Conservation (phyloP, 148 eudicot species). For the Arctostaphylos glauca region DNA sequence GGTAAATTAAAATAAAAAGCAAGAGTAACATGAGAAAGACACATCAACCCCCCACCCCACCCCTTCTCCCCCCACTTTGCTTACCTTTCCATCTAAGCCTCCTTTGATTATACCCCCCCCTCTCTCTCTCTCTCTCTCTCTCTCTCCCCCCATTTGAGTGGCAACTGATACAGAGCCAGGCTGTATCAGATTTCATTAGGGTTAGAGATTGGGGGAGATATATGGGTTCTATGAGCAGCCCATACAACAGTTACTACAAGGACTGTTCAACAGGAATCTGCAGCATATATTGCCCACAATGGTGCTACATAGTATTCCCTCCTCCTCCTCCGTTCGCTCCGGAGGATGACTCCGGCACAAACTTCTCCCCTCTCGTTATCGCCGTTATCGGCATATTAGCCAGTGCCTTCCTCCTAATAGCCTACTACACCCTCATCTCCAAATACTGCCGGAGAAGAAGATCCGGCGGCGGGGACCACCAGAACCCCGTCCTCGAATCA, state of each 20-base stretch:
- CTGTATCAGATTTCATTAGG: not conserved
- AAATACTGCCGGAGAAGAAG: conserved; percentile 38
- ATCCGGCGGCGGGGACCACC: conserved; percentile 3
- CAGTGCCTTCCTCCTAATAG: conserved; percentile 58
- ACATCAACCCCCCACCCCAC: conserved; percentile 11
- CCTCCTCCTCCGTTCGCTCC: conserved; percentile 36
- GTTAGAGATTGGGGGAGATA: not conserved
- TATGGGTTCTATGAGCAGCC: conserved; percentile 33
- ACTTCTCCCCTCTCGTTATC: conserved; percentile 68
- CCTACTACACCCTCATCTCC: conserved; percentile 69
- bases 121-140: conserved; percentile 4
- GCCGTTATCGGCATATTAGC: conserved; percentile 63
- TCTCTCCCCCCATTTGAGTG: not conserved
- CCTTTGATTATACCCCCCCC: not conserved
- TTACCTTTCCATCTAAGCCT: conserved; percentile 24
- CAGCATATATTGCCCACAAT: conserved; percentile 52
- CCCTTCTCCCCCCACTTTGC: not conserved
- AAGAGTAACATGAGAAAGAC: conserved; percentile 10
- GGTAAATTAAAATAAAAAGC: not conserved
- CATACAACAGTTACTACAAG: conserved; percentile 34
- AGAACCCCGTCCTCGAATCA: not conserved
- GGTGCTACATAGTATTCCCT: conserved; percentile 49
- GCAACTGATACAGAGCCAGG: not conserved
- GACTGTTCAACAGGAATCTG: conserved; percentile 49
- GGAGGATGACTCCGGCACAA: conserved; percentile 28